phyloP scores from a whole-genome alignment of 164 flowering plant genomes.

The Euptelea pleiosperma region DNA sequence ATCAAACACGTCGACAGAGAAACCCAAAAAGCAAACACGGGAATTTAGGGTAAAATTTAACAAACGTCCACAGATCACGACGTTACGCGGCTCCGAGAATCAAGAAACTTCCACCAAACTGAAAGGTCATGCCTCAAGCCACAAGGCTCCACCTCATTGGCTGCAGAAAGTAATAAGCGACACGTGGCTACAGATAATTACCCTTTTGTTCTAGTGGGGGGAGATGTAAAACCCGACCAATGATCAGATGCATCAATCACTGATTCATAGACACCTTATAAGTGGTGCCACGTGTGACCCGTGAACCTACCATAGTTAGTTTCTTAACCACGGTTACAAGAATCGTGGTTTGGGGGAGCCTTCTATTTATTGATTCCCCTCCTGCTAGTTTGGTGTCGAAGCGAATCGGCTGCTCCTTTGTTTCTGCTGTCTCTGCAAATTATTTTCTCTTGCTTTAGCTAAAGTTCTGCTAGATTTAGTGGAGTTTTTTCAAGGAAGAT shows the following conservation, averaged over 20 bases:
- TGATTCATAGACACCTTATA: neutral
- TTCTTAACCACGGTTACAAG: conserved; percentile 7
- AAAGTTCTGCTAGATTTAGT: too few species aligned
- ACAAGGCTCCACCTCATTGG: conserved; percentile 7
- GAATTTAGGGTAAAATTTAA: too few species aligned
- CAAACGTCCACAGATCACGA: too few species aligned
- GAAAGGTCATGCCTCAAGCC: conserved; percentile 11
- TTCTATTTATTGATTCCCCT: neutral
- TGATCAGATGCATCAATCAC: too few species aligned
- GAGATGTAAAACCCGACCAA: too few species aligned
- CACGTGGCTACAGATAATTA: neutral
- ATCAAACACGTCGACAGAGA: too few species aligned
- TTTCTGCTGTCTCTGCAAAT: too few species aligned
- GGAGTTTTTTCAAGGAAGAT: conserved; percentile 23
- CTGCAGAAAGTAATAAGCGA: neutral
- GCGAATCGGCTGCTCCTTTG: too few species aligned
- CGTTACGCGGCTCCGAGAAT: conserved; percentile 16
- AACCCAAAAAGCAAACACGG: too few species aligned
- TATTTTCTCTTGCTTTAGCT: too few species aligned
- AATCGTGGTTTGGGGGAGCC: neutral
- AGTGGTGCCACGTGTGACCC: neutral
- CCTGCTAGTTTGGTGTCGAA: neutral
- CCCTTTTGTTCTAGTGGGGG: too few species aligned
- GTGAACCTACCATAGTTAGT: conserved; percentile 7
- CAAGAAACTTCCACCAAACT: conserved; percentile 39